phyloP scores from a whole-genome alignment of 1,284 basidiomycete genomes.

The Trichosporon sp. region DNA sequence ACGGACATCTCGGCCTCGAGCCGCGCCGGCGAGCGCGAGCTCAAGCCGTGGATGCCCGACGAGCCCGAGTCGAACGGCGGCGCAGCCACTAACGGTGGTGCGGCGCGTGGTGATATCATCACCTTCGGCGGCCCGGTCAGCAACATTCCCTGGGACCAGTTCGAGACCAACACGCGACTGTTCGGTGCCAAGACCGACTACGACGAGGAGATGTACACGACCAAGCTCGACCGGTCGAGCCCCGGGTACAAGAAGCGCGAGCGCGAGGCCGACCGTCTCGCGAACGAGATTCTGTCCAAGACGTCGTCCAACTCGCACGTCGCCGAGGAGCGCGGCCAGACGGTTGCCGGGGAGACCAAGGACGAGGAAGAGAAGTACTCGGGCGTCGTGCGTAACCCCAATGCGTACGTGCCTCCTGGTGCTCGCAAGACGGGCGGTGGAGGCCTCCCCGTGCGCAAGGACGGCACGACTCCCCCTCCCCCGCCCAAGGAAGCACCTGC shows the following conservation, averaged over 20 bases:
- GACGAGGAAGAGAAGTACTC: conserved; percentile 99
- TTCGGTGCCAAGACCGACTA: conserved; percentile 91
- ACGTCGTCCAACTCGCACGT: conserved; percentile 74
- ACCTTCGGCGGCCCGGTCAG: conserved; percentile 41
- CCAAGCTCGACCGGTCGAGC: conserved; percentile 77
- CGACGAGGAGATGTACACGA: conserved; percentile 93
- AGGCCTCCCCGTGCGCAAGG: conserved; percentile 14
- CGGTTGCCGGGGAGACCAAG: conserved; percentile 59
- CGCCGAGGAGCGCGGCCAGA: conserved; percentile 79
- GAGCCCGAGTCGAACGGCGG: conserved; percentile 28
- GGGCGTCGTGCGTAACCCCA: conserved; percentile 79
- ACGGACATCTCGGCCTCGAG: conserved; percentile 66
- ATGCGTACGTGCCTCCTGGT: conserved; percentile 89
- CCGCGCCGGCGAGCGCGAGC: conserved; percentile 61
- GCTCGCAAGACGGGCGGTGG: conserved; percentile 56
- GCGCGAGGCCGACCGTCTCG: conserved; percentile 78
- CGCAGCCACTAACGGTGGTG: conserved; percentile 23
- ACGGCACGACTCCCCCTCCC: neutral
- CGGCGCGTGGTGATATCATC: conserved; percentile 29
- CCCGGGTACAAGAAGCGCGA: conserved; percentile 79
- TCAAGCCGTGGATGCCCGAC: conserved; percentile 70
- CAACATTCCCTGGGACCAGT: conserved; percentile 78
- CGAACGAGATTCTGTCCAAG: conserved; percentile 78
- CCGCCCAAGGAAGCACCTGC: conserved; percentile 7
- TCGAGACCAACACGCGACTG: conserved; percentile 84